Base-by-base conservation (phyloP, 2,329 filamentous ascomycete genomes). In the Aspergillus sclerotialis region DNA sequence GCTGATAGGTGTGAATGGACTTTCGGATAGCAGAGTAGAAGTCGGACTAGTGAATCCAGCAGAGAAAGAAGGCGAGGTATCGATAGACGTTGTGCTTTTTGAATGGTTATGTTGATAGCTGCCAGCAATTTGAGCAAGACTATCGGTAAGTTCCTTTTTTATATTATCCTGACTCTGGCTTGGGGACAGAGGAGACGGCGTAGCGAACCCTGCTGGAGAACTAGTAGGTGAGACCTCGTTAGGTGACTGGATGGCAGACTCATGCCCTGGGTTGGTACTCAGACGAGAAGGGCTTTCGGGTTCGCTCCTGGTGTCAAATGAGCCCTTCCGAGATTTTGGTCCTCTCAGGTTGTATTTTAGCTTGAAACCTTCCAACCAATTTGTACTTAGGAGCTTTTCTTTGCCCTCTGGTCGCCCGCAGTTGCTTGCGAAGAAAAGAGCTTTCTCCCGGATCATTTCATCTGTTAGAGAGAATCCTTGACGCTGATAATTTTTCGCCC, bases 281-380 rank as follows among this genome's bases (percentile, higher is more conserved):
- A 75, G 65, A 36, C 75, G 73, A 15, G 73, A 74, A n/a, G 63
- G 59, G 38, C 72, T 76, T 49, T 85, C 82, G 0, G 79, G 75
- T 35, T 89, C 83, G 55, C 85, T 88, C 24, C 79, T 57, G 29
- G 50, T 40, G 33, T 56, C 56, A 18, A 54, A 39, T 5, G 74
- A 76, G 18, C 64, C 61, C 53, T 76, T 78, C 29, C 74, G 62
- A 28, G 68, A 68, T 48, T 71, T 72, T 8, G 71, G 64, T 24
- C 72, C 69, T 46, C 69, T 60, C 8, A 82, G 54, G 43, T 74
- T 79, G 57, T 94, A 82, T 65, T 90, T 94, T 56, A 87, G 78
- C 68, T 95, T 94, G 70, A 96, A 96, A 57, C 92, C 93, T 53
- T 94, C 87, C 21, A 96, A 72, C 89, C 90, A 95, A 46, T 72